Conservation (phyloP, 805 yeast genomes). For the Ogataea glucozyma region DNA sequence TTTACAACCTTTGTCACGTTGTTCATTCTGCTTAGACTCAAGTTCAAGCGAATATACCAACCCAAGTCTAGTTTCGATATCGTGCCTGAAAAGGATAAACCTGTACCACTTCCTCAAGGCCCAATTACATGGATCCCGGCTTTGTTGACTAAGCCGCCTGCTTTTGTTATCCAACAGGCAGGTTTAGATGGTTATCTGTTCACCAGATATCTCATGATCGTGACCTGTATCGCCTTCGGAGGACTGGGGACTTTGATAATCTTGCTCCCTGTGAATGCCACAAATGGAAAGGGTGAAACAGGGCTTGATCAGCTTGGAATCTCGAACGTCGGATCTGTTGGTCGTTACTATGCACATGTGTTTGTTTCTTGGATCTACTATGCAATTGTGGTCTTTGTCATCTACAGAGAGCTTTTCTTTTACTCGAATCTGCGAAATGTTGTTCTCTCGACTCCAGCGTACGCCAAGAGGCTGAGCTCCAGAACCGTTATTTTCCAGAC, state of each 20-base stretch:
- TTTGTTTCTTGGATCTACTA: slow-evolving; percentile 79
- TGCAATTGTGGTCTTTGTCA: slow-evolving; percentile 64
- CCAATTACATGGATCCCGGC: slow-evolving; percentile 69
- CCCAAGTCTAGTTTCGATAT: slow-evolving; percentile 73
- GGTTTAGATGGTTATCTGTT: slow-evolving; percentile 96
- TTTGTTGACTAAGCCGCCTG: slow-evolving; percentile 63
- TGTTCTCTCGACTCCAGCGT: slow-evolving; percentile 76
- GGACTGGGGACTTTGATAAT: slow-evolving; percentile 65
- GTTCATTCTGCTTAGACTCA: slow-evolving; percentile 67
- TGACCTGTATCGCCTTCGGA: slow-evolving; percentile 53
- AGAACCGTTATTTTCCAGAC: slow-evolving; percentile 83
- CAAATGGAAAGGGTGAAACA: slow-evolving; percentile 55
- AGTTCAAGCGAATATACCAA: slow-evolving; percentile 73
- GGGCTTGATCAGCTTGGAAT: slow-evolving; percentile 81
- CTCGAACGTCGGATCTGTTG: slow-evolving; percentile 61
- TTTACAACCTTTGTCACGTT: slow-evolving; percentile 60
- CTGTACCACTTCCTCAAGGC: slow-evolving; percentile 73
- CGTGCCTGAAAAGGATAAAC: slow-evolving; percentile 58
- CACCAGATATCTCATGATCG: slow-evolving; percentile 67
- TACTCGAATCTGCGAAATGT: slow-evolving; percentile 77
- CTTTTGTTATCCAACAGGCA: slow-evolving; percentile 78
- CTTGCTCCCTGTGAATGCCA: slow-evolving; percentile 81
- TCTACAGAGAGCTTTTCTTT: slow-evolving; percentile 81
- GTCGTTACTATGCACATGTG: slow-evolving; percentile 84
- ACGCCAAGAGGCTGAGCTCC: slow-evolving; percentile 70